A percentile compares a stretch with the other conserved stretches of the same genome.
Conservation (phyloP, 257 asterid genomes). For the Petunia secreta region DNA sequence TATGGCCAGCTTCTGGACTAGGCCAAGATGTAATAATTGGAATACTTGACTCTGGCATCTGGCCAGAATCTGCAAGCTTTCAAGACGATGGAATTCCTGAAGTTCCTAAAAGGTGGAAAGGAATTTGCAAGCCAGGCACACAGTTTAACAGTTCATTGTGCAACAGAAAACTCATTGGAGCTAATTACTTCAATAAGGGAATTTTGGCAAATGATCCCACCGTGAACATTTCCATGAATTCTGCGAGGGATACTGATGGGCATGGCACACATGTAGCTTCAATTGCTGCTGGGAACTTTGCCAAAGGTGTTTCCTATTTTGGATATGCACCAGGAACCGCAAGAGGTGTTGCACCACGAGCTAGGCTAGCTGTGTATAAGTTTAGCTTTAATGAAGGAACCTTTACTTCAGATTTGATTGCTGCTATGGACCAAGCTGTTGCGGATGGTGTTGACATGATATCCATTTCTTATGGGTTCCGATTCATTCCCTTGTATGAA, state of each 20-base stretch:
- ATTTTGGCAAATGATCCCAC: constrained; percentile 30
- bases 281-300: constrained; percentile 30
- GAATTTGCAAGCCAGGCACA: constrained; percentile 27
- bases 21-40: constrained; percentile 32
- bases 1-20: constrained; percentile 31
- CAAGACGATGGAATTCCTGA: constrained; percentile 27
- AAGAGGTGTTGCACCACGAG: constrained; percentile 32
- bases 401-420: constrained; percentile 34
- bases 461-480: constrained; percentile 21
- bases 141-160: constrained; percentile 37
- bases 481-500: constrained; percentile 26
- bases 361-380: constrained; percentile 32
- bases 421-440: constrained; percentile 38
- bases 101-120: constrained; percentile 37
- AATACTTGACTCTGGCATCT: constrained; percentile 28
- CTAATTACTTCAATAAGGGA: constrained; percentile 36
- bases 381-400: constrained; percentile 30
- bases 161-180: constrained; percentile 36
- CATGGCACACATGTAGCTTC: constrained; percentile 31
- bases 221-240: constrained; percentile 32
- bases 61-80: constrained; percentile 32
- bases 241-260: constrained; percentile 25
- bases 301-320: constrained; percentile 28
- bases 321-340: constrained; percentile 35
- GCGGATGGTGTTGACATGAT: constrained; percentile 29